A percentile compares a stretch with the other conserved stretches of the same genome.
Conservation (phyloP, 2,329 filamentous ascomycete species). For the Diaporthe citrichinensis region DNA sequence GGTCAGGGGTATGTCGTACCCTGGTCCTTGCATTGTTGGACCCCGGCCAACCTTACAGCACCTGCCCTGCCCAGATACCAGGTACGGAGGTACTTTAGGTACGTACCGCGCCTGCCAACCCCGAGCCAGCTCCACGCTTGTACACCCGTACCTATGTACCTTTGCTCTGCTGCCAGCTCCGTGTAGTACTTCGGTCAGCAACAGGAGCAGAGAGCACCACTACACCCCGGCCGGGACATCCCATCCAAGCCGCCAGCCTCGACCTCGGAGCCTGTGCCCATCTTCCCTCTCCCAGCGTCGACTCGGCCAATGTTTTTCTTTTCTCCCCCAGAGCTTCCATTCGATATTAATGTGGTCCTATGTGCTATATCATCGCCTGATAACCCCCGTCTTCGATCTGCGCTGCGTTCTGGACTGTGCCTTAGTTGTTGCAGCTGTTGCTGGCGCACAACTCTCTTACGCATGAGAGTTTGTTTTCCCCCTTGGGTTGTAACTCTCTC, state of each 20-base stretch:
- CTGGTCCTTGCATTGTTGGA: constrained; percentile 8
- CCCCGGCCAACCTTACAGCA: constrained; percentile 27
- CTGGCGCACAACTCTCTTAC: constrained; percentile 22
- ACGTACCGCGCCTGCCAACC: constrained; percentile 8
- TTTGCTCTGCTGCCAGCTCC: background rate
- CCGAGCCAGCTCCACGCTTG: background rate
- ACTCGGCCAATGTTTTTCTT: constrained; percentile 32
- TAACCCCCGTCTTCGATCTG: background rate
- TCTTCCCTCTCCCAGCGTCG: constrained; percentile 29
- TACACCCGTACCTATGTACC: constrained; percentile 11
- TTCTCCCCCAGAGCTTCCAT: constrained; percentile 17
- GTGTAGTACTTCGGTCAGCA: constrained; percentile 31
- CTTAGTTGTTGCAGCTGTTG: constrained; percentile 18
- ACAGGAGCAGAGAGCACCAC: background rate
- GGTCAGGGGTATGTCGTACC: background rate
- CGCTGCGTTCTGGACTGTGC: constrained; percentile 5
- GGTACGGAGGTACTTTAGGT: constrained; percentile 10
- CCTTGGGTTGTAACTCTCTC: constrained; percentile 8
- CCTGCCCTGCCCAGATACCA: constrained; percentile 20
- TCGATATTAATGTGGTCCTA: constrained; percentile 19
- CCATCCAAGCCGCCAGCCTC: constrained; percentile 30
- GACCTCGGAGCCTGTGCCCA: constrained; percentile 25
- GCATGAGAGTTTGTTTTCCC: constrained; percentile 19
- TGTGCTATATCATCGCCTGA: constrained; percentile 31
- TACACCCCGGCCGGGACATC: constrained; percentile 21